Conservation (phyloP, 2,329 filamentous ascomycete genomes). For the Sclerotinia subarctica region DNA sequence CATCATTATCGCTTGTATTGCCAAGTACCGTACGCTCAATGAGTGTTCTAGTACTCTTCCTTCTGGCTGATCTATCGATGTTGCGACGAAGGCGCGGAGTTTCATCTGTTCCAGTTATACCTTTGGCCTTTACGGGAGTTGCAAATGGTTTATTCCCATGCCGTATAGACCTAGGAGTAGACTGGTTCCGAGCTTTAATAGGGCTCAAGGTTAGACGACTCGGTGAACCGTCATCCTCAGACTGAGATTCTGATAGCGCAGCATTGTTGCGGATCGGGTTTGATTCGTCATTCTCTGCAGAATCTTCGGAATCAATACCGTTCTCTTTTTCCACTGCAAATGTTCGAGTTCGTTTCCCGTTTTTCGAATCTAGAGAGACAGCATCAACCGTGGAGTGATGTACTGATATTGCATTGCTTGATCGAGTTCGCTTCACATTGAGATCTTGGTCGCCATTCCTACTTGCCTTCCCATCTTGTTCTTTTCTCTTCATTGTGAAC, state of each 20-base stretch:
- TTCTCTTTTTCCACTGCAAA: conserved; percentile 1
- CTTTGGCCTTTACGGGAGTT: conserved; percentile 33
- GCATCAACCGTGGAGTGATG: not conserved
- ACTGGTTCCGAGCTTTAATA: conserved; percentile 19
- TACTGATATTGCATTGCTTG: conserved; percentile 12
- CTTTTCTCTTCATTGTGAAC: conserved; percentile 29
- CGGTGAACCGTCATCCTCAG: not conserved
- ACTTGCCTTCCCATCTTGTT: conserved; percentile 19
- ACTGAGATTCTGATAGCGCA: not conserved
- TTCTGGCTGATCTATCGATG: conserved; percentile 79
- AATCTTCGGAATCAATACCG: conserved; percentile 1
- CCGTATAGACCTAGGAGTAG: conserved; percentile 28
- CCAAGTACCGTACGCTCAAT: conserved; percentile 68
- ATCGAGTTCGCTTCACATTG: conserved; percentile 24
- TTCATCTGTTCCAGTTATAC: conserved; percentile 22
- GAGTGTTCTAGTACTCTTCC: conserved; percentile 76
- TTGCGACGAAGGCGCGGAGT: conserved; percentile 36
- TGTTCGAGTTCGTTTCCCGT: not conserved
- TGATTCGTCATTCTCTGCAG: conserved; percentile 10
- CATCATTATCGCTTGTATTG: conserved; percentile 66
- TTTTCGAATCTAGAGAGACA: conserved; percentile 2
- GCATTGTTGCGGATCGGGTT: not conserved
- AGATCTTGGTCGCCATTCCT: conserved; percentile 22
- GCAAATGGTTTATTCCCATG: conserved; percentile 34
- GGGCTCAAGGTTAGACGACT: conserved; percentile 5